These are phyloP conservation scores for Amorphotheca resinae DNA, from an alignment of 495 filamentous ascomycete genomes.

Conservation along the genomic window DNA sequence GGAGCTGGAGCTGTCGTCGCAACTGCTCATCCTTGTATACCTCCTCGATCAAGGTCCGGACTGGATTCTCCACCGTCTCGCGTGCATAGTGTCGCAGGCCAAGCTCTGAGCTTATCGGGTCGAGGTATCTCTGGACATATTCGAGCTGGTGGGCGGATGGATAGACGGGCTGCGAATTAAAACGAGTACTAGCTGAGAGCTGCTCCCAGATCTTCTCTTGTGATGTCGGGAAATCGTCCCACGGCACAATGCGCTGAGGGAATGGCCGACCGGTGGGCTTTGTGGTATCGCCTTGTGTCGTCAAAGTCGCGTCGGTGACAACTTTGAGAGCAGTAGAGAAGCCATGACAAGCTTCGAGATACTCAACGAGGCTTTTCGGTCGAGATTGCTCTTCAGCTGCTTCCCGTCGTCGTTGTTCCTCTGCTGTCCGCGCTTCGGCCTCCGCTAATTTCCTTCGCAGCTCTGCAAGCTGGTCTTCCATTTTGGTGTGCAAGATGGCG, in stretches of 20 bases:
- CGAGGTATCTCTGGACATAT: neutral
- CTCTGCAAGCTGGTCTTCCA: no score
- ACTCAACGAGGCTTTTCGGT: neutral
- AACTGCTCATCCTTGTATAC: conserved; percentile 20
- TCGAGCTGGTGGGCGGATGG: neutral
- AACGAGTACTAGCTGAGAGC: no score
- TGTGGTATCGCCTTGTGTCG: neutral
- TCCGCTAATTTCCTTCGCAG: no score
- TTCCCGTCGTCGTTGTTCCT: no score
- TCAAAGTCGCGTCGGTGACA: neutral
- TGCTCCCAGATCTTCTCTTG: neutral
- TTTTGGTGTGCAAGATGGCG: no score
- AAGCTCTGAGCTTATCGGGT: conserved; percentile 21
- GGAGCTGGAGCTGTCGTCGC: conserved; percentile 18
- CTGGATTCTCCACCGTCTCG: conserved; percentile 21
- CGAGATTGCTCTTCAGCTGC: no score
- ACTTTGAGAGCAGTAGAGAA: neutral
- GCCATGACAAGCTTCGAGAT: neutral
- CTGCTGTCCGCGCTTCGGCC: no score
- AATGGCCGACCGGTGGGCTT: neutral
- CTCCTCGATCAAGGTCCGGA: conserved; percentile 20
- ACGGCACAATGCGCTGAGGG: neutral
- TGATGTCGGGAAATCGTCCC: neutral
- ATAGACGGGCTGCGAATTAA: neutral
- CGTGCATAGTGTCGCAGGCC: conserved; percentile 22